Evolutionary conservation across 306 rosid species (phyloP).

Genomic region (Oxytropis ochrocephala): DNA sequence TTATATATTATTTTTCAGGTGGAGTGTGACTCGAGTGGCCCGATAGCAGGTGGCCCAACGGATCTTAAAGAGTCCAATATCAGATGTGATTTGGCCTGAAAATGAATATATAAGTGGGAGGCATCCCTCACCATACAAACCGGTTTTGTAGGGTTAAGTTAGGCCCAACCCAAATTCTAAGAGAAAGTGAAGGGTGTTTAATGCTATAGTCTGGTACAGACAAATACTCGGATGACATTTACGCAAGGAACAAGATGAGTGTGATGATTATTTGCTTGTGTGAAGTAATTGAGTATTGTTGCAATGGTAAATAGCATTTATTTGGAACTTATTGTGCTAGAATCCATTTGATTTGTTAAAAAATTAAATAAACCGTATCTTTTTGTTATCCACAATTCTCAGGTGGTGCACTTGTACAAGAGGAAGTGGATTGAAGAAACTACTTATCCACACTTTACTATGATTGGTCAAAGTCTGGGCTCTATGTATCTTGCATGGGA

Average conservation of each 20-base stretch:
- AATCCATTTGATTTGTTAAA: background rate
- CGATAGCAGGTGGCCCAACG: no score
- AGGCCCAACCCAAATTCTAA: no score
- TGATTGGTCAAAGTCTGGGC: conserved; percentile 93
- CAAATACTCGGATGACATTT: background rate
- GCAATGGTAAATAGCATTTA: background rate
- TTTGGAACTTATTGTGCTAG: background rate
- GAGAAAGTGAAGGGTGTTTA: background rate
- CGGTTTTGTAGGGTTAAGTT: no score
- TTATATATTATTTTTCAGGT: no score
- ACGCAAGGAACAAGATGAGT: background rate
- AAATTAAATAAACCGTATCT: background rate
- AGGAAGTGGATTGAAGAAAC: conserved; percentile 88
- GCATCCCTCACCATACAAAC: no score
- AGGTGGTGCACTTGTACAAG: conserved; percentile 81
- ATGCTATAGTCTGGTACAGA: background rate
- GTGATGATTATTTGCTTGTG: background rate
- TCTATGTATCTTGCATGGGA: conserved; percentile 83
- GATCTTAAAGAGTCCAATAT: no score
- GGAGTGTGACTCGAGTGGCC: no score
- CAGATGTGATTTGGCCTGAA: no score
- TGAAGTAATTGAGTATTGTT: conserved; percentile 7
- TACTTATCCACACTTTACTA: conserved; percentile 80
- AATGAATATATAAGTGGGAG: no score
- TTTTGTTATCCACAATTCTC: conserved; percentile 19